Evolutionary conservation across 371 early-diverging fungal genomes (phyloP).

Genomic region (Rhizomucor pusillus): DNA sequence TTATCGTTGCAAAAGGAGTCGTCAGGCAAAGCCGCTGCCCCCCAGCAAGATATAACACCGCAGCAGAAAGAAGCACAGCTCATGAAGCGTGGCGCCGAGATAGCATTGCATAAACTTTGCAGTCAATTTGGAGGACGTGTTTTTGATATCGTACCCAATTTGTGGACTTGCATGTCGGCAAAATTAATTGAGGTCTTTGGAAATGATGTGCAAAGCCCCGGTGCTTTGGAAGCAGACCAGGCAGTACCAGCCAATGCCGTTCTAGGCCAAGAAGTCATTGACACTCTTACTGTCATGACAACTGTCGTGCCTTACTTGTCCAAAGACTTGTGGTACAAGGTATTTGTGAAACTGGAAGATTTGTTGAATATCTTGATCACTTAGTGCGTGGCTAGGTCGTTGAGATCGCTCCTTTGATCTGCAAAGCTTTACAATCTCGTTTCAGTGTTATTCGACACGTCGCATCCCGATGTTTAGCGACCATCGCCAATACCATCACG

Average conservation of each 20-base stretch:
- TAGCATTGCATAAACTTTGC: constrained; percentile 69
- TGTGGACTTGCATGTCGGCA: constrained; percentile 73
- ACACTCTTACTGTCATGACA: constrained; percentile 72
- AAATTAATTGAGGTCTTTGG: constrained; percentile 45
- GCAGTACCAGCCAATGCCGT: constrained; percentile 20
- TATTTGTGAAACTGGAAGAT: constrained; percentile 1
- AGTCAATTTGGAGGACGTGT: constrained; percentile 67
- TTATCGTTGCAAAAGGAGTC: constrained; percentile 58
- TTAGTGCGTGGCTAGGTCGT: constrained; percentile 27
- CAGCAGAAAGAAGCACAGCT: constrained; percentile 53
- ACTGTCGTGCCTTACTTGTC: constrained; percentile 71
- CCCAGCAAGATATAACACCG: constrained; percentile 23
- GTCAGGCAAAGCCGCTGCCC: constrained; percentile 17
- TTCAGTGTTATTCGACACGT: constrained; percentile 79
- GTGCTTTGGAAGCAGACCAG: constrained; percentile 29
- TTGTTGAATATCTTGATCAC: neutral
- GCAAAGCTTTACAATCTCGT: constrained; percentile 64
- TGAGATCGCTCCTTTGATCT: constrained; percentile 61
- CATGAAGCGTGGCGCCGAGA: constrained; percentile 83
- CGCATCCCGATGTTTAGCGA: constrained; percentile 79
- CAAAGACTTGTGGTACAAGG: constrained; percentile 29
- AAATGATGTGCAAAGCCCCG: constrained; percentile 1
- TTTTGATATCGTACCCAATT: constrained; percentile 70
- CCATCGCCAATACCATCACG: constrained; percentile 67
- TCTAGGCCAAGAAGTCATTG: constrained; percentile 73